phyloP scores from a whole-genome alignment of 2,329 filamentous ascomycete genomes.

The Lasiodiplodia sp. region DNA sequence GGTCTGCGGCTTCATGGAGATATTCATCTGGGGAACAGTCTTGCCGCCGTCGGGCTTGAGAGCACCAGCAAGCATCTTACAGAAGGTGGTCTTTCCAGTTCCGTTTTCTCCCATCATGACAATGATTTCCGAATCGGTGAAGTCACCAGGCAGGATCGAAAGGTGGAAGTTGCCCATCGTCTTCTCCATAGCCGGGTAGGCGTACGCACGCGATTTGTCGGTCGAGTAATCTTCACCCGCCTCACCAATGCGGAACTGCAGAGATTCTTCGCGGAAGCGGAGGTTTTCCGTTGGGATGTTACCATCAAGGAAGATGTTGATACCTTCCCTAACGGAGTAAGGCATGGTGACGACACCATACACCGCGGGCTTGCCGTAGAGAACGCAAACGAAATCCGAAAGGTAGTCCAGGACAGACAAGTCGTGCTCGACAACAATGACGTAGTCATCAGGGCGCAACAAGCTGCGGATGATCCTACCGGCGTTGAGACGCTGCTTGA shows the following conservation, averaged over 20 bases:
- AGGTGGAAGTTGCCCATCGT: constrained; percentile 89
- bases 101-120: constrained; percentile 99
- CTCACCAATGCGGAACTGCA: constrained; percentile 94
- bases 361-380: constrained; percentile 93
- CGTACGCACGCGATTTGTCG: constrained; percentile 85
- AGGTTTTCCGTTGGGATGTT: constrained; percentile 98
- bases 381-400: constrained; percentile 96
- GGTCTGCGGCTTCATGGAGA: constrained; percentile 99
- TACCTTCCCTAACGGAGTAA: constrained; percentile 95
- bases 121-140: constrained; percentile 97
- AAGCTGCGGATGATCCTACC: constrained; percentile 92
- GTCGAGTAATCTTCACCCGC: constrained; percentile 85
- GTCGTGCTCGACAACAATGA: constrained; percentile 99
- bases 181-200: constrained; percentile 91
- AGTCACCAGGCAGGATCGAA: constrained; percentile 79
- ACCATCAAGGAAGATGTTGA: constrained; percentile 98
- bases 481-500: constrained; percentile 96
- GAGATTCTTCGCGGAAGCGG: constrained; percentile 95
- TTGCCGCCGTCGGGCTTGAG: constrained; percentile 85
- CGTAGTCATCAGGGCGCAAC: constrained; percentile 87
- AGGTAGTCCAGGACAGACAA: constrained; percentile 98
- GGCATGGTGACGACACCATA: constrained; percentile 98
- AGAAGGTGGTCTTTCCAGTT: constrained; percentile 99
- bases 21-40: constrained; percentile 90
- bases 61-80: constrained; percentile 90